phyloP scores from a whole-genome alignment of 1,139 yeast genomes.

The Geotrichum bryndzae region DNA sequence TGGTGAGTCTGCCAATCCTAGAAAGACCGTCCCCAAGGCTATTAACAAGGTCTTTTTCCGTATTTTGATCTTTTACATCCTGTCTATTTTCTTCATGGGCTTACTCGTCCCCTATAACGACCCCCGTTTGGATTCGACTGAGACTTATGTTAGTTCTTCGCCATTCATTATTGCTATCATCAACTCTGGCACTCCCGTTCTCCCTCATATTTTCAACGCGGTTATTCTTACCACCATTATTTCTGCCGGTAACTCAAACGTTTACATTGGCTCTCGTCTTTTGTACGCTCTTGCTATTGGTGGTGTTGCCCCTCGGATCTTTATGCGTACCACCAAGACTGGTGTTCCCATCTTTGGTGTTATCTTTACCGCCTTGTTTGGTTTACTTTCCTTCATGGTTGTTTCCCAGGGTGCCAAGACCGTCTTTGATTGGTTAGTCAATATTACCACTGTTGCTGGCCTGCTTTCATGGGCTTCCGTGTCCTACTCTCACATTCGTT shows the following conservation, averaged over 20 bases:
- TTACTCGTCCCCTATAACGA: conserved; percentile 62
- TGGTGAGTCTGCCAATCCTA: conserved; percentile 72
- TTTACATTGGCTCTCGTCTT: conserved; percentile 71
- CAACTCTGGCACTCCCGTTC: conserved; percentile 56
- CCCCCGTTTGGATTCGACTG: conserved; percentile 39
- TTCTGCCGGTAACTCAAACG: conserved; percentile 78
- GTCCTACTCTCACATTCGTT: conserved; percentile 62
- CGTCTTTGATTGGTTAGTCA: conserved; percentile 72
- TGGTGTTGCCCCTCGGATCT: conserved; percentile 61
- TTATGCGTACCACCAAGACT: conserved; percentile 62
- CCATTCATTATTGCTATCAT: conserved; percentile 63
- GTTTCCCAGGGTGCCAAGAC: conserved; percentile 58
- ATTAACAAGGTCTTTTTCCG: conserved; percentile 71
- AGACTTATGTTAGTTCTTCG: conserved; percentile 61
- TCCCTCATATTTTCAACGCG: conserved; percentile 63
- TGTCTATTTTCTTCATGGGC: conserved; percentile 58
- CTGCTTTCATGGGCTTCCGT: conserved; percentile 73
- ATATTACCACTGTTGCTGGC: conserved; percentile 73
- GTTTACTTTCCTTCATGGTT: conserved; percentile 65
- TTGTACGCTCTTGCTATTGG: conserved; percentile 59
- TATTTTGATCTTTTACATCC: conserved; percentile 61
- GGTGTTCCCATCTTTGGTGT: conserved; percentile 68
- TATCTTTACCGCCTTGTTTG: conserved; percentile 48
- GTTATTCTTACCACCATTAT: conserved; percentile 62
- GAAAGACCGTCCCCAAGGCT: conserved; percentile 71